These are phyloP conservation scores for Salvia hispanica DNA, from an alignment of 257 asterid species.

Conservation along the genomic window DNA sequence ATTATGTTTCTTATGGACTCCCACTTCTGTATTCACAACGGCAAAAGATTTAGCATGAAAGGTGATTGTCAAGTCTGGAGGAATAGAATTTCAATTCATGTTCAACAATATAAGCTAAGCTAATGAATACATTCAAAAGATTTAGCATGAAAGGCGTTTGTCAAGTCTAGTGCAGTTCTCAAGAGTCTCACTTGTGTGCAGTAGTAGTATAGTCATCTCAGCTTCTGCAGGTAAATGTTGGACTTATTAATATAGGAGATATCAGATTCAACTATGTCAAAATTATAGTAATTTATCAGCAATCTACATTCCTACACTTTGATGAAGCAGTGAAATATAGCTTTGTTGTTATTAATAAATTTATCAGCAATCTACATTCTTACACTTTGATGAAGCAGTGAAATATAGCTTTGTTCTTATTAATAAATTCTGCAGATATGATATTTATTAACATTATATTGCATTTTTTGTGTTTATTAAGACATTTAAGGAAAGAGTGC, in stretches of 20 bases:
- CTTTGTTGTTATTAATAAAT: not conserved
- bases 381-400: conserved; percentile 10
- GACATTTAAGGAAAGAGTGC: too few species aligned
- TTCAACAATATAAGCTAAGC: conserved; percentile 9
- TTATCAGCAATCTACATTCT: not conserved
- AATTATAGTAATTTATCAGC: not conserved
- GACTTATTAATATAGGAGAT: not conserved
- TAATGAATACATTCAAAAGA: not conserved
- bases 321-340: conserved; percentile 10
- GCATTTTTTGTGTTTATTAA: conserved; percentile 10
- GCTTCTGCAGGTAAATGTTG: not conserved
- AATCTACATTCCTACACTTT: not conserved
- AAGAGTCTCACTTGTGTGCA: too few species aligned
- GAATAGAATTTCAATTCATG: not conserved
- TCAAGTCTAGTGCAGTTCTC: not conserved
- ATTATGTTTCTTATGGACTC: conserved; percentile 17
- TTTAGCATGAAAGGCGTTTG: not conserved
- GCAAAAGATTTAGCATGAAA: not conserved
- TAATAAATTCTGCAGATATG: not conserved
- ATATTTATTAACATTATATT: not conserved
- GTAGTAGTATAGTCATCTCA: too few species aligned
- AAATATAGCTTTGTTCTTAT: not conserved
- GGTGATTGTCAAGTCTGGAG: conserved; percentile 1
- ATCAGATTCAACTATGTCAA: conserved; percentile 11
- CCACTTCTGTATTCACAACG: conserved; percentile 10